Evolutionary conservation across 2,329 filamentous ascomycete genomes (phyloP), one percentile per base, ranked within the genome.

Genomic region (Diplodia seriata): DNA sequence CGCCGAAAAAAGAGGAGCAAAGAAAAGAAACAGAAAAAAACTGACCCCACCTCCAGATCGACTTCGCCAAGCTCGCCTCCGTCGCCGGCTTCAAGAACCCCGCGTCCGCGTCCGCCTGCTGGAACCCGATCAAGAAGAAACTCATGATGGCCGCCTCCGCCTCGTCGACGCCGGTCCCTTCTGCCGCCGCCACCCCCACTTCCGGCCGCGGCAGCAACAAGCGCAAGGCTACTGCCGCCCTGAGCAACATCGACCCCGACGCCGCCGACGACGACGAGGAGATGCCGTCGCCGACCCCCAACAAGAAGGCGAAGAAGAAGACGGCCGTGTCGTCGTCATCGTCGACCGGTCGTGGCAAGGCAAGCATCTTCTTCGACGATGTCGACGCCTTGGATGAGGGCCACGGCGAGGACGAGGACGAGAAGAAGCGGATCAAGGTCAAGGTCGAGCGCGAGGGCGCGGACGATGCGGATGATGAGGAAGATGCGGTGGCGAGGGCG

Each of bases 51-150:
- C n/a, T 6, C 31, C 38, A 68, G 67, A 7, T 68, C 36, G 67
- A 68, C 59, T 68, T n/a, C 40, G n/a, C 18, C 2, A 65, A 57
- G 15, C 43, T 68, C 29, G 59, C 67, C 36, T 3, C 38, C 1
- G 18, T 65, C 7, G 67, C 59, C 29, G 18, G 18, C 7, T 68
- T 68, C 67, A 68, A 68, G 59, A 68, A 68, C 59, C 14, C 67
- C 0, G 51, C 59, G 50, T 56, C 67, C 0, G 67, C 67, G 4
- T 50, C 29, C 23, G 67, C 59, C n/a, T 68, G 67, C 59, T 68
- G 67, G 67, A 14, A 12, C 23, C 29, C 59, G 1, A 43, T 64
- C 57, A 68, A 68, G 59, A 68, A 68, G 59, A 68, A 68, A 23
- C 31, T 68, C 18, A 49, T 64, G 15, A 38, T 26, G 26, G 26